Evolutionary conservation across 352 stramenopile species (phyloP), one percentile per base, ranked within the genome.

Genomic region (Phytopythium aichiense): DNA sequence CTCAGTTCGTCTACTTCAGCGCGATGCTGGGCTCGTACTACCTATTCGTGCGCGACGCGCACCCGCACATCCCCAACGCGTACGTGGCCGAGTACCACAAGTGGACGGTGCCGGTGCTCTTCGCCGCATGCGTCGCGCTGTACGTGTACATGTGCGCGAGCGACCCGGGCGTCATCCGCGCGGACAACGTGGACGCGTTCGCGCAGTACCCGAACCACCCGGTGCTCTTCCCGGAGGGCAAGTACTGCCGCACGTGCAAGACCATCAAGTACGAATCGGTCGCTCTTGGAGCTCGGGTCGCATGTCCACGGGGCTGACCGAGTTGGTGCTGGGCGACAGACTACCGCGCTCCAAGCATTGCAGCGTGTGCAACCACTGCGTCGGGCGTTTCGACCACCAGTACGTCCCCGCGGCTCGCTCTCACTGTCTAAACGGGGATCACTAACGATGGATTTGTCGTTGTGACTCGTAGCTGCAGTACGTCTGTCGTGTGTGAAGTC

Each of bases 301-400:
- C 28, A 5, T 31, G 28, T 31, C 3, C 7, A 5, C 3, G 28
- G 28, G 28, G 28, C 28, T 31, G 28, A 31, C 28, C 28, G 28
- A 31, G 1, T 31, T 20, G 7, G 23, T 30, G 4, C 16, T 23
- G 23, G 20, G 4, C 48, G 28, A 45, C 48, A 92, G 83, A 58
- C 57, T 94, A 13, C 87, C 90, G 8, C 71, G 90, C 18, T 96
- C 87, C 33, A 97, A 97, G 68, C 90, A 97, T 74, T 97, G 90
- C 56, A 66, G 85, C 45, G 68, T 96, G 58, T 97, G 90, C 72
- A 87, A 96, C 52, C 78, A 88, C 33, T 97, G 90, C 57, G 81
- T 96, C 46, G 81, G 75, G 22, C 80, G 87, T 68, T 97, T 97
- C 52, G 90, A 97, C 46, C 90, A 96, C 66, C 88, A 96, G 86